These are phyloP conservation scores for Cardamine occulta DNA, from an alignment of 345 rosid genomes.

Conservation along the genomic window DNA sequence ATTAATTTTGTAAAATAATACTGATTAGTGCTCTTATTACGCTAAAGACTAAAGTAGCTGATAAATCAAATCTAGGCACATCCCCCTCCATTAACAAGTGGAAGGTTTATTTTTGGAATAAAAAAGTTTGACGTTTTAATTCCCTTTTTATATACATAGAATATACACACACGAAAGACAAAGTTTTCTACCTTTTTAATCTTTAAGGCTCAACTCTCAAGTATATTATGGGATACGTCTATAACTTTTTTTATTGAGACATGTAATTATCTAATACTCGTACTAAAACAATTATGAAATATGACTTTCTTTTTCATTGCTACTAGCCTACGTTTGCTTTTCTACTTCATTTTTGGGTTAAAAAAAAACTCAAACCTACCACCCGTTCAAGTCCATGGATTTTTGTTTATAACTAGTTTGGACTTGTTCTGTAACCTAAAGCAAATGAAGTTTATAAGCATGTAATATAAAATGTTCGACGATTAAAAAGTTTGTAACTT, in stretches of 20 bases:
- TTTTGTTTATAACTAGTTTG: neutral
- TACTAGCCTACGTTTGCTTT: neutral
- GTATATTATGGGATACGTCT: slow-evolving; percentile 7
- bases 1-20: slow-evolving; percentile 23
- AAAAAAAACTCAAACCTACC: neutral
- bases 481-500: neutral
- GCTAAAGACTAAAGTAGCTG: slow-evolving; percentile 21
- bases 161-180: slow-evolving; percentile 27
- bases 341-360: neutral
- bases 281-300: neutral
- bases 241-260: neutral
- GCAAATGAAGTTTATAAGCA: neutral
- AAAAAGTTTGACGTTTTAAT: neutral
- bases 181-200: slow-evolving; percentile 1
- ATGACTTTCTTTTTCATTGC: neutral
- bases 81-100: slow-evolving; percentile 42
- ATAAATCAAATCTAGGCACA: slow-evolving; percentile 42
- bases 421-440: neutral
- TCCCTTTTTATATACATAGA: slow-evolving; percentile 1
- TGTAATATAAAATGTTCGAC: neutral
- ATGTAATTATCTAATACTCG: neutral
- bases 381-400: slow-evolving; percentile 4
- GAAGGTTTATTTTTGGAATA: neutral
- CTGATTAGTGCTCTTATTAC: slow-evolving; percentile 42
- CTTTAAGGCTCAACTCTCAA: slow-evolving; percentile 19